Conservation (phyloP, 306 rosid genomes). For the Abrus pulchellus region DNA sequence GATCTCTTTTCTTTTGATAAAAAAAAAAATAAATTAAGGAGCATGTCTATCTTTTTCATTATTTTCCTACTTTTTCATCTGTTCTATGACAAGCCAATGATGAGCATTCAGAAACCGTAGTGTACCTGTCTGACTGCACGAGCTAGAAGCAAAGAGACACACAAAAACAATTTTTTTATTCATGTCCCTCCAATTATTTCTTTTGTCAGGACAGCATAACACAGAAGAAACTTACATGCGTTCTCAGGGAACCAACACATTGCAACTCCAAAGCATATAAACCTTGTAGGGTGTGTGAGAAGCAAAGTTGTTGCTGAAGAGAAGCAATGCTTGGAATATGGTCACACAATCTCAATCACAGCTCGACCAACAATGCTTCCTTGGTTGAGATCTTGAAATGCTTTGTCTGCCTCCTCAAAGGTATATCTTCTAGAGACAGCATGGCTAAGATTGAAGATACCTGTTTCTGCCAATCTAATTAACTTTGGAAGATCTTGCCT, state of each 20-base stretch:
- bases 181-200: conserved; percentile 9
- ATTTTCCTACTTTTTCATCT: background rate
- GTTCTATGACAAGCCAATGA: conserved; percentile 24
- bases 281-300: background rate
- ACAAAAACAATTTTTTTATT: conserved; percentile 32
- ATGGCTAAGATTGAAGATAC: conserved; percentile 72
- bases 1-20: too few relatives aligned
- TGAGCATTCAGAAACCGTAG: conserved; percentile 11
- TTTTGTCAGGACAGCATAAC: conserved; percentile 22
- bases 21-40: background rate
- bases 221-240: conserved; percentile 45
- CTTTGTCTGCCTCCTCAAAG: conserved; percentile 78
- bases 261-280: conserved; percentile 36
- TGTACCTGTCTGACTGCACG: background rate
- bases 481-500: conserved; percentile 98
- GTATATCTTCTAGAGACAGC: conserved; percentile 87
- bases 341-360: conserved; percentile 73
- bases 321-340: conserved; percentile 32
- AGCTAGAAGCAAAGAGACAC: conserved; percentile 37
- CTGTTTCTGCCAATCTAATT: conserved; percentile 86
- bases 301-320: conserved; percentile 22
- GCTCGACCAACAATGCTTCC: conserved; percentile 86
- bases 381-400: conserved; percentile 83
- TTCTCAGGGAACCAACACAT: conserved; percentile 53
- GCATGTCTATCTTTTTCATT: background rate